phyloP scores from a whole-genome alignment of 1,284 basidiomycete species.

The Mycosarcoma maydis region DNA sequence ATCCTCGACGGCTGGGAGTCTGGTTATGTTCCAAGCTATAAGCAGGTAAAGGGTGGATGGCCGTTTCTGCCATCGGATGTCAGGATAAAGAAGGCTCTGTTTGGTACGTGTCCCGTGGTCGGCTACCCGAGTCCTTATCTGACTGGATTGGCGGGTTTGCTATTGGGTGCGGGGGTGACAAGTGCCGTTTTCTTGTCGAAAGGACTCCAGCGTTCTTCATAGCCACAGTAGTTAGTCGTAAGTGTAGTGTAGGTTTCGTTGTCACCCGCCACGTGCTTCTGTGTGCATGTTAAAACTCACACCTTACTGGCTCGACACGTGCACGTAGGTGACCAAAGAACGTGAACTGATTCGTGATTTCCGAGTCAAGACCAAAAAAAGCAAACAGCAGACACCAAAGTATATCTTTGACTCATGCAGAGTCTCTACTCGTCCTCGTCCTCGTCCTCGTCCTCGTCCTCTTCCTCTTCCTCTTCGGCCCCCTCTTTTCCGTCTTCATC shows the following conservation, averaged over 20 bases:
- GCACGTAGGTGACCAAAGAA: no score
- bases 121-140: conserved; percentile 55
- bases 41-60: conserved; percentile 41
- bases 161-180: conserved; percentile 35
- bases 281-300: conserved; percentile 1
- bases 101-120: conserved; percentile 55
- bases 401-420: neutral
- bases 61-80: conserved; percentile 27
- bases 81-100: conserved; percentile 45
- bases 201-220: conserved; percentile 21
- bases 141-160: conserved; percentile 40
- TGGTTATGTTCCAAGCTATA: conserved; percentile 58
- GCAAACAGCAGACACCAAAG: no score
- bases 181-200: conserved; percentile 30
- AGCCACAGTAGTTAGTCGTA: no score
- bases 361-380: neutral
- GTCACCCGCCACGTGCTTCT: neutral
- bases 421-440: conserved; percentile 34
- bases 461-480: conserved; percentile 21
- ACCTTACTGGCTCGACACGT: no score
- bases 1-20: conserved; percentile 67
- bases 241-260: neutral
- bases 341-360: no score
- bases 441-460: conserved; percentile 30
- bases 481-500: conserved; percentile 24